Conservation (phyloP, 495 filamentous ascomycete genomes). For the Neurospora africana region DNA sequence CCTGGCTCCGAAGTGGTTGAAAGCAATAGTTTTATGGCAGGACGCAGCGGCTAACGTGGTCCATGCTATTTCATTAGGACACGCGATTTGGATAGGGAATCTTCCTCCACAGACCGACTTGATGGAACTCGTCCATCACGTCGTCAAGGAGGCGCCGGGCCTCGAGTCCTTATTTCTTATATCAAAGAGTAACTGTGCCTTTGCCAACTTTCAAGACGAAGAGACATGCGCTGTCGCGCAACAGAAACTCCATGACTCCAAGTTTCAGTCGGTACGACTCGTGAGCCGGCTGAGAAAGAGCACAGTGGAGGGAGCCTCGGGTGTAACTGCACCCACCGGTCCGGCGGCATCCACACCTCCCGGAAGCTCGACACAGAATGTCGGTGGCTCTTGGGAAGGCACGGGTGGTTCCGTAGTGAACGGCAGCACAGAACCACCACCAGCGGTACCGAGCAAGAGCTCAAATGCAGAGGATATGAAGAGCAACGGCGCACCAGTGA, state of each 20-base stretch:
- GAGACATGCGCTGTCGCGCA: constrained; percentile 65
- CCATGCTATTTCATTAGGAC: constrained; percentile 40
- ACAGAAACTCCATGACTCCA: constrained; percentile 79
- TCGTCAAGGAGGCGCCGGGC: constrained; percentile 71
- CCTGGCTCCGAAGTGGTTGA: neutral
- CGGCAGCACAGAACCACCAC: neutral
- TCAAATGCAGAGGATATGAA: constrained; percentile 13
- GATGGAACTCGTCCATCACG: constrained; percentile 77
- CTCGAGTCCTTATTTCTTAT: constrained; percentile 91
- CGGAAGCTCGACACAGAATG: constrained; percentile 7
- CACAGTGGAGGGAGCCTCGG: constrained; percentile 37
- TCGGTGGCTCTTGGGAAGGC: constrained; percentile 1
- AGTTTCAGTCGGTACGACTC: constrained; percentile 78
- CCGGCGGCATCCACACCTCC: constrained; percentile 32
- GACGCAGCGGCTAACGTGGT: neutral
- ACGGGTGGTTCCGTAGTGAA: neutral
- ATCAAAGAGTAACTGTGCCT: constrained; percentile 95
- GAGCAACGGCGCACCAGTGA: constrained; percentile 3
- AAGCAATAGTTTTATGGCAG: neutral
- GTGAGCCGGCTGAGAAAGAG: constrained; percentile 80
- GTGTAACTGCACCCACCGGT: constrained; percentile 42
- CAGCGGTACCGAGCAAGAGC: neutral
- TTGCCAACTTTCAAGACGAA: constrained; percentile 91
- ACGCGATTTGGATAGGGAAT: constrained; percentile 96
- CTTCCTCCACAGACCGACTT: constrained; percentile 72